These are phyloP conservation scores for Bassia scoparia DNA, from an alignment of 148 eudicot species.

Conservation along the genomic window DNA sequence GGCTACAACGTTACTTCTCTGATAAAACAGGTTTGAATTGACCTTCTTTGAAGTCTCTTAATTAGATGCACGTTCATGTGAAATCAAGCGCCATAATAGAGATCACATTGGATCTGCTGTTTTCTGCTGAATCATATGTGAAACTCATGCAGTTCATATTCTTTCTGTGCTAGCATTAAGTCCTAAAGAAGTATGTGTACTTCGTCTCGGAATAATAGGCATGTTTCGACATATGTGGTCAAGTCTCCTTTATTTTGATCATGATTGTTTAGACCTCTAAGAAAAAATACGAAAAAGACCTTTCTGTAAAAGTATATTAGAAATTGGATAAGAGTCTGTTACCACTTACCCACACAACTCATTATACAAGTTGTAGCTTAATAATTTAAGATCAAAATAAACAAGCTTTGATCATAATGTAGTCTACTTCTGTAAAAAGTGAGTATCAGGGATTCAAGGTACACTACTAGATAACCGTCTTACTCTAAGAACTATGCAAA, in stretches of 20 bases:
- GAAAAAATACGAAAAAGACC: neutral
- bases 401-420: too few species aligned
- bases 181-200: neutral
- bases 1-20: constrained; percentile 63
- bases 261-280: neutral
- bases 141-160: neutral
- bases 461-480: too few species aligned
- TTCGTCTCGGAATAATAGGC: neutral
- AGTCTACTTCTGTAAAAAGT: too few species aligned
- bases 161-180: neutral
- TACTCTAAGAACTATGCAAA: too few species aligned
- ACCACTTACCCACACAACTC: too few species aligned
- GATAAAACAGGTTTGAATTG: constrained; percentile 39
- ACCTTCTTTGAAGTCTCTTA: neutral
- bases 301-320: neutral
- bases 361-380: too few species aligned
- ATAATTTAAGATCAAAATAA: too few species aligned
- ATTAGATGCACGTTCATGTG: neutral
- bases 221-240: neutral
- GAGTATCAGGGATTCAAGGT: too few species aligned
- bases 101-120: neutral
- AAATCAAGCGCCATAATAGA: neutral
- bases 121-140: neutral
- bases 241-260: neutral
- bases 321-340: too few species aligned